Conservation (phyloP, 345 rosid genomes). For the Anastatica hierochuntica region DNA sequence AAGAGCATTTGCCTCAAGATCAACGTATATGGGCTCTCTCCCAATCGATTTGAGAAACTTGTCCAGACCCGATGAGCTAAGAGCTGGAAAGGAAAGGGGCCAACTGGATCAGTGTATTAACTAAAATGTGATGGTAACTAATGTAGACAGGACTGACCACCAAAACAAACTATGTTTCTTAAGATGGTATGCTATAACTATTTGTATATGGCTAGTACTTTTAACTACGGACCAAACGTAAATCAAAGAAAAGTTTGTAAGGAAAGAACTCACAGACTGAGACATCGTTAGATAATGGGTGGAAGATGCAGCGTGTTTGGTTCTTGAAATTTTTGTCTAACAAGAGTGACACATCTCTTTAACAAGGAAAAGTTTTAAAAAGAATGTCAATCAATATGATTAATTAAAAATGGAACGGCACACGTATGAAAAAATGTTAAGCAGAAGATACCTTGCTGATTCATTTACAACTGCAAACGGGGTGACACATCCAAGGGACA, state of each 20-base stretch:
- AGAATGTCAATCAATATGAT: not conserved
- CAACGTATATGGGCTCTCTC: slow-evolving; percentile 54
- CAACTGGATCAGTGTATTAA: not conserved
- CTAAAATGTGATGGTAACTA: too few species aligned
- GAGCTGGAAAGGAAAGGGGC: slow-evolving; percentile 38
- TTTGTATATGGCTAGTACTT: not conserved
- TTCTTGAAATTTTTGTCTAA: slow-evolving; percentile 64
- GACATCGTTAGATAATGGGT: slow-evolving; percentile 73
- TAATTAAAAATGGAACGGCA: not conserved
- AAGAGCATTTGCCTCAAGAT: slow-evolving; percentile 52
- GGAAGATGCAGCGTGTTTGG: slow-evolving; percentile 66
- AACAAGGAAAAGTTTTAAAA: slow-evolving; percentile 4
- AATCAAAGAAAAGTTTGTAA: not conserved
- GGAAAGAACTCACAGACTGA: slow-evolving; percentile 52
- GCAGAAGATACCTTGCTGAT: slow-evolving; percentile 55
- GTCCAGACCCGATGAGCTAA: slow-evolving; percentile 49
- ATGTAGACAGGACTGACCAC: too few species aligned
- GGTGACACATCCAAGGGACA: slow-evolving; percentile 76
- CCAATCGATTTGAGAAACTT: slow-evolving; percentile 64
- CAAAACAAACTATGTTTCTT: too few species aligned
- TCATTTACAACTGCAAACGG: slow-evolving; percentile 77
- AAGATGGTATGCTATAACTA: too few species aligned
- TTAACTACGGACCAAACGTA: not conserved
- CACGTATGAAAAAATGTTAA: not conserved
- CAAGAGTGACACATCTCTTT: slow-evolving; percentile 65